A percentile compares a stretch with the other conserved stretches of the same genome.
These are phyloP conservation scores for Podospora didyma DNA, from an alignment of 495 filamentous ascomycete species.

Conservation along the genomic window DNA sequence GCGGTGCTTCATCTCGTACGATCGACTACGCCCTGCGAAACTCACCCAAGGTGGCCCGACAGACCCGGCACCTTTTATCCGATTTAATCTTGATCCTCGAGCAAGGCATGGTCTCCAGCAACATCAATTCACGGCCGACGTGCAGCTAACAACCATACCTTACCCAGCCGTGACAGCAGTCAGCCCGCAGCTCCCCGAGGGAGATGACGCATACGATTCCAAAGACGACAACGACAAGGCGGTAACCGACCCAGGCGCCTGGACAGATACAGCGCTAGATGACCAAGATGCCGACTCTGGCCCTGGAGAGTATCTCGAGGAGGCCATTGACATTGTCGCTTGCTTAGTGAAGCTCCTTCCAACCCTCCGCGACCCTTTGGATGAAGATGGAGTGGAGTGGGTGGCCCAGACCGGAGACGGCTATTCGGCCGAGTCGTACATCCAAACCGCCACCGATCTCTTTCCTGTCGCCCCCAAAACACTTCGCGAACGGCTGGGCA, in stretches of 20 bases:
- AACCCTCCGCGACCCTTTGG: constrained; percentile 4
- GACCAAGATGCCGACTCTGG: constrained; percentile 1
- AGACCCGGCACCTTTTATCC: not conserved
- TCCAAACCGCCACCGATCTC: not conserved
- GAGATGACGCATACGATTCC: not conserved
- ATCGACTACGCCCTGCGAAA: constrained; percentile 13
- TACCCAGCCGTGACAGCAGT: not conserved
- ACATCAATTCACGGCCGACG: too few species aligned
- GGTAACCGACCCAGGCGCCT: not conserved
- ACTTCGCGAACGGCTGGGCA: not conserved
- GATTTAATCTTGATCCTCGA: not conserved
- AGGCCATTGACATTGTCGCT: constrained; percentile 13
- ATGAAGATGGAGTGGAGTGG: not conserved
- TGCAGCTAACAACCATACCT: too few species aligned
- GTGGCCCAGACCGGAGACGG: not conserved
- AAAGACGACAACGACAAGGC: not conserved
- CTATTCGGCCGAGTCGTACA: constrained; percentile 1
- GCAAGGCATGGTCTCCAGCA: not conserved
- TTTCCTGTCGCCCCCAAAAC: constrained; percentile 3
- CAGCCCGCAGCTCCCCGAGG: not conserved
- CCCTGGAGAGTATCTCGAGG: constrained; percentile 3
- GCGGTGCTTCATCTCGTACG: constrained; percentile 10
- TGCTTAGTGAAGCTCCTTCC: constrained; percentile 10
- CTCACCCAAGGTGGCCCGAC: not conserved
- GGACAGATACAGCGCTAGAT: not conserved